phyloP scores from a whole-genome alignment of 2,329 filamentous ascomycete genomes.

The Cladosporium sp. region DNA sequence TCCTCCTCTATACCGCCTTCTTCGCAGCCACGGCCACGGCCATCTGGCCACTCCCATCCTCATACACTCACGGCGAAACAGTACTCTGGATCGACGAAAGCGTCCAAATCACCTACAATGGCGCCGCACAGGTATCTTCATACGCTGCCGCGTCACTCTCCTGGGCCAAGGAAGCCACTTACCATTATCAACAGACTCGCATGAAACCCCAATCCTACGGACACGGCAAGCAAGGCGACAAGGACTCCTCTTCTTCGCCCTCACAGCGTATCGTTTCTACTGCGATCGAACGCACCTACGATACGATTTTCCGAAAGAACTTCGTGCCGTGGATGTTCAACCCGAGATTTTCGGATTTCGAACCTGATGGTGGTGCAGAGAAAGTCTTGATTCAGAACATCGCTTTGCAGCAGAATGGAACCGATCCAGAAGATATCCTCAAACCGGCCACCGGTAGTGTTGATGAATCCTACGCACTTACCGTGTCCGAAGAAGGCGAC shows the following conservation, averaged over 20 bases:
- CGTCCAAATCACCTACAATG: slow-evolving; percentile 36
- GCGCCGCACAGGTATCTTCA: slow-evolving; percentile 17
- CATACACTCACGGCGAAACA: slow-evolving; percentile 34
- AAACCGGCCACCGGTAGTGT: slow-evolving; percentile 59
- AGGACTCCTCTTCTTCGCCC: background rate
- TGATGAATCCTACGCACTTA: slow-evolving; percentile 72
- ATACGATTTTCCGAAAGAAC: slow-evolving; percentile 61
- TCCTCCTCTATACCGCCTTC: background rate
- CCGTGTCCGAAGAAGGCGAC: slow-evolving; percentile 52
- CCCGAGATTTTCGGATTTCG: slow-evolving; percentile 57
- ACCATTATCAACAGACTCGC: slow-evolving; percentile 1
- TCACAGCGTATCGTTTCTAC: slow-evolving; percentile 39
- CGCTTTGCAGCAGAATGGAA: slow-evolving; percentile 54
- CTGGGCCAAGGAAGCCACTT: slow-evolving; percentile 1
- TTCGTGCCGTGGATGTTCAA: slow-evolving; percentile 77
- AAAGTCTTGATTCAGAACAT: slow-evolving; percentile 54
- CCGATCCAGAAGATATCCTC: slow-evolving; percentile 51
- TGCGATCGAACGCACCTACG: slow-evolving; percentile 51
- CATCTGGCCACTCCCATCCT: slow-evolving; percentile 40
- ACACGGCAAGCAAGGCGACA: background rate
- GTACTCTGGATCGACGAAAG: slow-evolving; percentile 37
- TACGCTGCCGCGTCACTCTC: background rate
- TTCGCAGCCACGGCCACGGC: slow-evolving; percentile 26
- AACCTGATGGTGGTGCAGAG: slow-evolving; percentile 48
- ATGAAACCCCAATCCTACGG: background rate